Conservation (phyloP, 495 filamentous ascomycete species). For the Penicillium coffeae region DNA sequence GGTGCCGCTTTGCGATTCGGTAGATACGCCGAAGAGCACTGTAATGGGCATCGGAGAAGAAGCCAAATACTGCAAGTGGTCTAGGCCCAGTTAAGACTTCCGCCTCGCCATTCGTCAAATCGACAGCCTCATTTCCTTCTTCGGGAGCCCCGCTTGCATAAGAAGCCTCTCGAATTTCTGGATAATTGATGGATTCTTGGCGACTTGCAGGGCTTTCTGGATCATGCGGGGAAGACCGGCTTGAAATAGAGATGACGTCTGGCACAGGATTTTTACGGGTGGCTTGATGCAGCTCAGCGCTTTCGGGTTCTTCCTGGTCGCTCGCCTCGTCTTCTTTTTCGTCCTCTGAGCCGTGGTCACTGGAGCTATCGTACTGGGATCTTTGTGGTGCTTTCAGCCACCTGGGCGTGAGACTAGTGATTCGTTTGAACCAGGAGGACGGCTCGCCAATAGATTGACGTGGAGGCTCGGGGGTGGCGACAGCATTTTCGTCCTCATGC, state of each 20-base stretch:
- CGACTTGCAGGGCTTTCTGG: background rate
- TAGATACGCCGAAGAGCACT: conserved; percentile 38
- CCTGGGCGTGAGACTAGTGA: conserved; percentile 38
- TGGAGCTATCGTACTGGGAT: conserved; percentile 16
- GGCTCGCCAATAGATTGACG: conserved; percentile 10
- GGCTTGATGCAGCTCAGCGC: conserved; percentile 9
- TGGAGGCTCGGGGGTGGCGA: conserved; percentile 24
- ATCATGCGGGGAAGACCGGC: background rate
- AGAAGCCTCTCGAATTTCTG: background rate
- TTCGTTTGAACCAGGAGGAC: conserved; percentile 36
- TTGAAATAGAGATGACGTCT: conserved; percentile 4
- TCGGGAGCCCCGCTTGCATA: background rate
- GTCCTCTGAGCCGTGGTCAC: conserved; percentile 17
- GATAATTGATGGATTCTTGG: background rate
- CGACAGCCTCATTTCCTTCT: conserved; percentile 8
- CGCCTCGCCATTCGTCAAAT: conserved; percentile 8
- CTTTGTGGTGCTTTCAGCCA: conserved; percentile 37
- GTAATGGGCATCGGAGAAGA: conserved; percentile 48
- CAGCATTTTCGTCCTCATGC: conserved; percentile 12
- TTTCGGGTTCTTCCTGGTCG: conserved; percentile 15
- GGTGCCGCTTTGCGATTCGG: conserved; percentile 35
- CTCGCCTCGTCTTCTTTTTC: conserved; percentile 17
- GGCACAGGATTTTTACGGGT: conserved; percentile 12
- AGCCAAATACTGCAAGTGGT: conserved; percentile 34
- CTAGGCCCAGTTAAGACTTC: conserved; percentile 13